Evolutionary conservation across 2,329 filamentous ascomycete species (phyloP), one percentile per base, ranked within the genome.

Genomic region (Cytospora piceicola): DNA sequence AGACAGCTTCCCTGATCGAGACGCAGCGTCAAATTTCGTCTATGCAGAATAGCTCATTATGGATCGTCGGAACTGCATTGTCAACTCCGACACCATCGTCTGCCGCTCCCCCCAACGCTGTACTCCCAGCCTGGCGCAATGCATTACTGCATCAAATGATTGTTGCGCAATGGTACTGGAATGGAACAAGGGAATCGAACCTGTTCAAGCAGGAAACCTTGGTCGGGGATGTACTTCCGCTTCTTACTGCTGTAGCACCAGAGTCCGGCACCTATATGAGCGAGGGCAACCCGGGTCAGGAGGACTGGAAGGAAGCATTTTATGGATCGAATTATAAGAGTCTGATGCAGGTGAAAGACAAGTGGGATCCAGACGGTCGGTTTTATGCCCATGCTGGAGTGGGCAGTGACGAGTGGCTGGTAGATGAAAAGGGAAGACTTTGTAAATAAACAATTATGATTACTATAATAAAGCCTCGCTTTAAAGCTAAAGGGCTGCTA

Each of bases 91-190:
- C 52, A 54, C 52, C 32, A 54, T 74, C 73, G 6, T 69, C 69
- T 32, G 75, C 78, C 65, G 65, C 71, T 7, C 71, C 71, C n/a
- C 71, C 53, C 69, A 78, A 75, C 70, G 73, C 77, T 4, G 76
- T 79, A 30, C 75, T 74, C 42, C 77, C 77, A 0, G 73, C 73
- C 3, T 79, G 77, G 77, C 75, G 77, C 36, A 69, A 72, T 49
- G 68, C 75, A 14, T 72, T 77, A 24, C 71, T 76, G 59, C 70
- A 73, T 58, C 68, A 75, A 61, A 72, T 75, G 68, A 63, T 76
- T 59, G 70, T 70, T 34, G 74, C 72, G 20, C 63, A 68, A 51
- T 73, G 71, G 73, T 46, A 59, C 29, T 71, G 70, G 68, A 69
- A 62, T 17, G 67, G 70, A 20, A n/a, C 54, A 24, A 56, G 30